Base-by-base conservation (phyloP, 495 filamentous ascomycete genomes). In the Hypoxylon intermedium region DNA sequence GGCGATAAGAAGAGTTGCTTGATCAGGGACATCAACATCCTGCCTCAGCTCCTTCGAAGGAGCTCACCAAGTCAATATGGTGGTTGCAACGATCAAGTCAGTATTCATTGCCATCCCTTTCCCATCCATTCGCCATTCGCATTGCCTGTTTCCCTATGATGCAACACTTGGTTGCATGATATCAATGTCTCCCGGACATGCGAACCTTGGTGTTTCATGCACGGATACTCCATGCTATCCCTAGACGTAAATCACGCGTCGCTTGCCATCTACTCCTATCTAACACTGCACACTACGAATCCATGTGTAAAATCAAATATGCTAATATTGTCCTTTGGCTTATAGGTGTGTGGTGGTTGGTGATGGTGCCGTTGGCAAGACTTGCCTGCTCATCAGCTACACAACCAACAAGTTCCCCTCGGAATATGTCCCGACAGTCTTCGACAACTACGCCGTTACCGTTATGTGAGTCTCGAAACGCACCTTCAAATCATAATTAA, bases 401-500 rank as follows among this genome's bases (percentile, higher is more conserved):
- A 98, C 94, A 36, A 98, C 94, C 61, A 98, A 98, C 83, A 98
- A 98, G 67, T 98, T 98, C 78, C 94, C 94, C 7, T 97, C 92
- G 60, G 94, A 98, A 92, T 98, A 98, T 72, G 94, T 98, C 16
- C 94, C 94, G 18, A 98, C 94, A 16, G 94, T 98, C 26, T 98
- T 98, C 75, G 94, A 98, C 74, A 98, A 98, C 78, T 98, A 98
- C 87, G 94, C 94, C 13, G 94, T 98, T 70, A 98, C 94, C 38
- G 93, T 97, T 51, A 97, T 97, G 93, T 97, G 83, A 87, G 93
- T 89, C 19, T 37, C 33, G 34, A 51, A 15, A 48, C 31, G 24
- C 42, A 26, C 31, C 38, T 36, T 6, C 53, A 33, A 42, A 36
- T 6, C 16, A 24, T 24, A 24, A 31, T 26, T 2, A 7, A 20